phyloP scores from a whole-genome alignment of 2,329 filamentous ascomycete genomes.

The Rhinocladiella mackenziei region DNA sequence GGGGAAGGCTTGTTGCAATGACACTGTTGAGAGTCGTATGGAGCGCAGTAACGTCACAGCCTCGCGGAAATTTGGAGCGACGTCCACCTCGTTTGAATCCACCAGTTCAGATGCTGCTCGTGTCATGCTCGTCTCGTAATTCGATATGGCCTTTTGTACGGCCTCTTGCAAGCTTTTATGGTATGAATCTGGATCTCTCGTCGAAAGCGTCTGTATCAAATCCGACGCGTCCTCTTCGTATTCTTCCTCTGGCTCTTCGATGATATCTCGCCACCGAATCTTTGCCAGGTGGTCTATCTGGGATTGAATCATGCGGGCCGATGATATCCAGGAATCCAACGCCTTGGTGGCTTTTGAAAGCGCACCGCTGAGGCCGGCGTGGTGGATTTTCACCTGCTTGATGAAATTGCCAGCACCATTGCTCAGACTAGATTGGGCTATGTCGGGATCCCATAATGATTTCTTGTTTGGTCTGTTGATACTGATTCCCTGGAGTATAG shows the following conservation, averaged over 20 bases:
- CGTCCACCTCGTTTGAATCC: neutral
- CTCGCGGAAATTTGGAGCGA: neutral
- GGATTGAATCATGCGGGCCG: conserved; percentile 7
- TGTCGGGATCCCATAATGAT: conserved; percentile 23
- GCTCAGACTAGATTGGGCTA: conserved; percentile 12
- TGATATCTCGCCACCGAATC: conserved; percentile 26
- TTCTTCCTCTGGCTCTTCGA: conserved; percentile 31
- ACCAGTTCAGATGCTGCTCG: conserved; percentile 4
- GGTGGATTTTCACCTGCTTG: conserved; percentile 18
- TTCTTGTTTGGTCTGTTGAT: neutral
- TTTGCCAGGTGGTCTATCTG: conserved; percentile 16
- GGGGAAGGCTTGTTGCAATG: conserved; percentile 18
- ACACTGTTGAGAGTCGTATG: conserved; percentile 15
- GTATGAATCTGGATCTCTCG: conserved; percentile 20
- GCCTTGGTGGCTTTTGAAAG: conserved; percentile 11
- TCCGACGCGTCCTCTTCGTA: conserved; percentile 24
- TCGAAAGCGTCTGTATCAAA: conserved; percentile 15
- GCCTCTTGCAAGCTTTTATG: conserved; percentile 6
- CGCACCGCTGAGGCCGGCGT: conserved; percentile 20
- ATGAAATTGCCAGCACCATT: conserved; percentile 16
- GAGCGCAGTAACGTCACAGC: conserved; percentile 16
- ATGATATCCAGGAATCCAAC: conserved; percentile 18
- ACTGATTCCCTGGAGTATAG: conserved; percentile 3
- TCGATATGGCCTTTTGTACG: conserved; percentile 6
- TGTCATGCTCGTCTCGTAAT: conserved; percentile 12